Percentiles rank a stretch among this genome's conserved stretches.
Conservation (phyloP, 1,284 basidiomycete species). For the Psilocybe mexicana region DNA sequence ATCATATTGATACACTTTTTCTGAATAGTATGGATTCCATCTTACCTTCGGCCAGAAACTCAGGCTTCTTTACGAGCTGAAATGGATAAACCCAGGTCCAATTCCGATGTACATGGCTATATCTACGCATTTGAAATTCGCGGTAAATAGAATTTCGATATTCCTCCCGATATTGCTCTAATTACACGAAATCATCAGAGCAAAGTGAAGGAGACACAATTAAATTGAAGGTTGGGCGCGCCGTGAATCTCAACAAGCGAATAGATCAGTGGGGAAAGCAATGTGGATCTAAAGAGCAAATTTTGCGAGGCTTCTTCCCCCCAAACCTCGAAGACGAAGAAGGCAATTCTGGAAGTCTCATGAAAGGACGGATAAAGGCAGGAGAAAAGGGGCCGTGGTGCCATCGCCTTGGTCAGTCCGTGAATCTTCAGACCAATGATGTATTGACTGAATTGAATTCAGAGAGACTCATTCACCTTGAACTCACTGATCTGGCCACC, state of each 20-base stretch:
- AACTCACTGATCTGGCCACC: constrained; percentile 65
- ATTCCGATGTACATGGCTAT: constrained; percentile 64
- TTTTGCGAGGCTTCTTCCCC: constrained; percentile 43
- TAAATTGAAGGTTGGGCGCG: constrained; percentile 53
- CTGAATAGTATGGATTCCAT: constrained; percentile 64
- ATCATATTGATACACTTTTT: neutral
- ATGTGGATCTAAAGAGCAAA: constrained; percentile 47
- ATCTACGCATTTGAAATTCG: constrained; percentile 80
- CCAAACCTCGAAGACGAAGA: constrained; percentile 30
- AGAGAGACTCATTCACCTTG: constrained; percentile 75
- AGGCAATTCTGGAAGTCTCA: constrained; percentile 30
- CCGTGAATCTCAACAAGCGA: constrained; percentile 51
- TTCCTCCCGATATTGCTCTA: neutral
- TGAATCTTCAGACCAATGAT: constrained; percentile 28
- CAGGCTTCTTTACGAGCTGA: constrained; percentile 62
- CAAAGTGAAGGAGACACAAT: constrained; percentile 34
- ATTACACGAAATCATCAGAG: neutral
- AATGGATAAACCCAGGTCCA: constrained; percentile 67
- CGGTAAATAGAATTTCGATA: constrained; percentile 40
- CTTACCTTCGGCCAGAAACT: constrained; percentile 62
- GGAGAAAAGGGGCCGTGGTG: constrained; percentile 54
- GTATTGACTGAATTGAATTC: constrained; percentile 30
- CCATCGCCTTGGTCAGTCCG: constrained; percentile 40
- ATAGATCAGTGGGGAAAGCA: constrained; percentile 78
- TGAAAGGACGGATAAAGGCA: constrained; percentile 46